Percentiles rank a stretch among this genome's conserved stretches.
These are phyloP conservation scores for Micractinium sp. DNA, from an alignment of 139 green algal genomes.

Conservation along the genomic window DNA sequence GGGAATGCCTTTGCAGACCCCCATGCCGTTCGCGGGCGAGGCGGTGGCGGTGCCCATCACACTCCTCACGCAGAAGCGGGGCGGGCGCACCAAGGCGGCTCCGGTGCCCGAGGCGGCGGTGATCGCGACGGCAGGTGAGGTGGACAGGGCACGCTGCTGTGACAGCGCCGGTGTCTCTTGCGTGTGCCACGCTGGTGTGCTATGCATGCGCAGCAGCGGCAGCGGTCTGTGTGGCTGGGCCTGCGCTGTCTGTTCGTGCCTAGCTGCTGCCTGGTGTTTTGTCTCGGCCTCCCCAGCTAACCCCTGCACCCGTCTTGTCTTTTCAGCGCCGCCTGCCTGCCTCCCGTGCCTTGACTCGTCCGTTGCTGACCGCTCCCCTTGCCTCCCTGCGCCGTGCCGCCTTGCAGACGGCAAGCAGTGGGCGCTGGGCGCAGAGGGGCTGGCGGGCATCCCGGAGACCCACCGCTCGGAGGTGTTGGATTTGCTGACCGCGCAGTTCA, in stretches of 20 bases:
- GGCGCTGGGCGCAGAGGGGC: slow-evolving; percentile 39
- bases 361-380: not conserved
- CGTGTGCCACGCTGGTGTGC: not conserved
- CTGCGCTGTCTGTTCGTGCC: not conserved
- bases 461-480: slow-evolving; percentile 45
- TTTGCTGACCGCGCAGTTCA: slow-evolving; percentile 46
- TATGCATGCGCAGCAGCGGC: no score
- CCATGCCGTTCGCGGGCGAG: slow-evolving; percentile 48
- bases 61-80: slow-evolving; percentile 41
- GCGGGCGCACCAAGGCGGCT: slow-evolving; percentile 39
- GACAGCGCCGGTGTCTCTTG: not conserved
- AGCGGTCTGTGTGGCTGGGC: not conserved
- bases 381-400: not conserved
- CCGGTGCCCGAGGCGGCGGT: slow-evolving; percentile 36
- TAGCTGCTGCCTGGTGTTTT: not conserved
- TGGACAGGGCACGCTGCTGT: not conserved
- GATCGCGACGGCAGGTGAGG: slow-evolving; percentile 35
- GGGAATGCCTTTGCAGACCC: slow-evolving; percentile 48
- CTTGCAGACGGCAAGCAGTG: slow-evolving; percentile 47
- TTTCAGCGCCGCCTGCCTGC: not conserved
- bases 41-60: slow-evolving; percentile 43
- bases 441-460: slow-evolving; percentile 34
- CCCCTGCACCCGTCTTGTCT: not conserved
- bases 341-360: not conserved
- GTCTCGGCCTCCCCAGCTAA: no score